A percentile compares a stretch with the other conserved stretches of the same genome.
These are phyloP conservation scores for Nemania abortiva DNA, from an alignment of 2,329 filamentous ascomycete genomes.

Conservation along the genomic window DNA sequence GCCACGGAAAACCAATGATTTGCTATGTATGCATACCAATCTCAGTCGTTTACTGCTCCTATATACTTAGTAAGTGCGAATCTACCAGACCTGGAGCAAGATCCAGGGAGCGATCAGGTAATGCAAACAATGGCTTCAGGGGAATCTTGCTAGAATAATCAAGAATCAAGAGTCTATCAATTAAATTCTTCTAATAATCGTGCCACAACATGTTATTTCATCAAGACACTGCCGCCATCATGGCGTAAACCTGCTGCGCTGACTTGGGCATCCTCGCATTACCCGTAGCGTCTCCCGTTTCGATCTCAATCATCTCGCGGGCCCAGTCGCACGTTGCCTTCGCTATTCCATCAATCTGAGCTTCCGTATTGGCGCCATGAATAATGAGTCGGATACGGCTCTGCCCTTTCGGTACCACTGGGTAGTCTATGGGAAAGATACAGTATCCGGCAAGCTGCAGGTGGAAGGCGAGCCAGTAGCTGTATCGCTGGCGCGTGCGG, in stretches of 20 bases:
- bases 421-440: not conserved
- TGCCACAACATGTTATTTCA: no score
- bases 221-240: not conserved
- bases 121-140: no score
- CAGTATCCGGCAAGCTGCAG: conserved; percentile 2
- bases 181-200: no score
- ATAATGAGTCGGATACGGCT: not conserved
- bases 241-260: not conserved
- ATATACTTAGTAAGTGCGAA: no score
- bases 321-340: not conserved
- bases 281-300: not conserved
- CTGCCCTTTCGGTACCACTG: not conserved
- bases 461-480: conserved; percentile 6
- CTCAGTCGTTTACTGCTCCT: no score
- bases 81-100: no score
- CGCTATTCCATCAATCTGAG: not conserved
- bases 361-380: not conserved
- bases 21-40: no score
- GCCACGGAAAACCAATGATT: no score
- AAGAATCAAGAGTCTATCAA: no score
- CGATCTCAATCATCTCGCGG: conserved; percentile 2
- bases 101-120: no score
- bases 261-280: not conserved
- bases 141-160: no score
- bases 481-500: not conserved